Evolutionary conservation across 2,329 filamentous ascomycete species (phyloP).

Genomic region (Phaeosphaeria sp.): DNA sequence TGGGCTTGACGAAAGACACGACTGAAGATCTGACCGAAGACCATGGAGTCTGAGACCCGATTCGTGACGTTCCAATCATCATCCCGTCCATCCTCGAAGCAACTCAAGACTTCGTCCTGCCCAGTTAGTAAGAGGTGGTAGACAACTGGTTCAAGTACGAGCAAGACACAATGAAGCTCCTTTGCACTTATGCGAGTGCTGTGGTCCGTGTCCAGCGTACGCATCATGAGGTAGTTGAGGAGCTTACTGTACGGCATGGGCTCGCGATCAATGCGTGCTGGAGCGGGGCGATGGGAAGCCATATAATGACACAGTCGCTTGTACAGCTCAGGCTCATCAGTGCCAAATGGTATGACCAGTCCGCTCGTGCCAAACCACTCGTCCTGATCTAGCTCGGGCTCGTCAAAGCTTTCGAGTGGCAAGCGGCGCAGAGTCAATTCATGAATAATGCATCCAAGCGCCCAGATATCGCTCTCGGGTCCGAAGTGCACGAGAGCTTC

Average conservation of each 20-base stretch:
- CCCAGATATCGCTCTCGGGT: too few species aligned
- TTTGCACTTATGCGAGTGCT: slow-evolving; percentile 3
- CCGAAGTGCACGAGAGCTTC: too few species aligned
- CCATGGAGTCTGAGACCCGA: not conserved
- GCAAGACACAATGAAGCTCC: not conserved
- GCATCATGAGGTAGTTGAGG: slow-evolving; percentile 10
- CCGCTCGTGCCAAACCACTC: slow-evolving; percentile 2
- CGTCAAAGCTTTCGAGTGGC: not conserved
- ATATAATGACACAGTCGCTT: not conserved
- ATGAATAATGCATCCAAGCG: too few species aligned
- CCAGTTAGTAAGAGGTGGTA: not conserved
- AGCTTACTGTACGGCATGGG: slow-evolving; percentile 1
- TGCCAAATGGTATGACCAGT: not conserved
- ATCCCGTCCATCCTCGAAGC: slow-evolving; percentile 1
- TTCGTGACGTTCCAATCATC: not conserved
- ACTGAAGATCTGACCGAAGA: slow-evolving; percentile 2
- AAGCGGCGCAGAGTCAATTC: not conserved
- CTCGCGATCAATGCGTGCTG: not conserved
- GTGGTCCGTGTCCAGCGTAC: slow-evolving; percentile 1
- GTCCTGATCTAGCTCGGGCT: not conserved
- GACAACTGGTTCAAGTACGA: not conserved
- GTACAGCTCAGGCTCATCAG: not conserved
- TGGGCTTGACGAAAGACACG: not conserved
- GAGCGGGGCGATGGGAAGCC: not conserved
- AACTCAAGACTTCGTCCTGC: not conserved